A percentile compares a stretch with the other conserved stretches of the same genome.
Conservation (phyloP, 306 rosid genomes). For the Senna siamea region DNA sequence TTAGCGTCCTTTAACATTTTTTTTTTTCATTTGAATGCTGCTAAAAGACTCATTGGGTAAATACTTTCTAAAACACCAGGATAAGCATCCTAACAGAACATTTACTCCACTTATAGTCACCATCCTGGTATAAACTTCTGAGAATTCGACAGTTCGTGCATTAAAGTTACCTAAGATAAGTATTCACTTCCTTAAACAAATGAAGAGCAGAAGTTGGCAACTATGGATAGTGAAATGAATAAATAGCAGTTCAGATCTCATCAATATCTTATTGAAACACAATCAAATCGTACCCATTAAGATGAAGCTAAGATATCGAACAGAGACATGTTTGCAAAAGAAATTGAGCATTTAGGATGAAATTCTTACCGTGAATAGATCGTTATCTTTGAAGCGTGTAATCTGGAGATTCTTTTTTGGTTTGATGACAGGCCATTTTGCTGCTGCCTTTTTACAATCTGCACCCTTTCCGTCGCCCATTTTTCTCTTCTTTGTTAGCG, state of each 20-base stretch:
- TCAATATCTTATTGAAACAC: neutral
- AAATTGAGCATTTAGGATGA: slow-evolving; percentile 9
- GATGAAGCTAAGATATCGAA: neutral
- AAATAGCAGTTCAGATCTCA: neutral
- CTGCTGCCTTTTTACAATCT: slow-evolving; percentile 38
- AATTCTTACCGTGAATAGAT: slow-evolving; percentile 77
- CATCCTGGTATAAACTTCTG: neutral
- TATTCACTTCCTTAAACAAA: neutral
- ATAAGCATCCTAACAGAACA: slow-evolving; percentile 7
- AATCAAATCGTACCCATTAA: neutral
- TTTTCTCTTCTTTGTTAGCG: slow-evolving; percentile 54
- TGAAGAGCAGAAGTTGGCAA: neutral
- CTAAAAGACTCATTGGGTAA: neutral
- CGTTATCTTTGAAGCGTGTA: slow-evolving; percentile 55
- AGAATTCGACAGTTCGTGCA: slow-evolving; percentile 9
- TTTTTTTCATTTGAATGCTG: neutral
- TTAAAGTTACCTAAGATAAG: neutral
- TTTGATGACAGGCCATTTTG: slow-evolving; percentile 77
- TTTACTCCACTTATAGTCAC: slow-evolving; percentile 10
- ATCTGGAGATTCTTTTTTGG: slow-evolving; percentile 71
- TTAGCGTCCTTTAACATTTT: neutral
- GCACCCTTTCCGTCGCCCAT: slow-evolving; percentile 64
- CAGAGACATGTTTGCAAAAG: neutral
- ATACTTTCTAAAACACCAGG: neutral
- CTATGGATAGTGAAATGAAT: neutral